Evolutionary conservation across 345 rosid genomes (phyloP), one percentile per base, ranked within the genome.

Genomic region (Garcia nutans): DNA sequence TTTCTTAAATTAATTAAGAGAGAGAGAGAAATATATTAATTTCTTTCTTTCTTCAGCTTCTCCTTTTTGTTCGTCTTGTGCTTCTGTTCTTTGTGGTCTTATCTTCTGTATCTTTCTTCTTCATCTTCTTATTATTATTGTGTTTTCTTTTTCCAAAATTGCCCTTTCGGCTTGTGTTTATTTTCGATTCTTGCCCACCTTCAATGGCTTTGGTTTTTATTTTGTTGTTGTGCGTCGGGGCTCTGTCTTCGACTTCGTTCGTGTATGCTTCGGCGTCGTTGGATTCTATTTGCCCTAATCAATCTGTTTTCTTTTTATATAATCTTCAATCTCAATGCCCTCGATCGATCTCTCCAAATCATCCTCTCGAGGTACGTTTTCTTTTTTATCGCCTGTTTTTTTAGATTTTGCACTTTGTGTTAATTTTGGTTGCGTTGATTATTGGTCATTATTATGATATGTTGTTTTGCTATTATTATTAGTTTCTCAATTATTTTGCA

Each of bases 291-390:
- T 92, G 94, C 77, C 82, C 87, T 31, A 68, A 37, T 37, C 86
- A 85, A 33, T 73, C 89, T n/a, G 71, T 68, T 71, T 72, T 83
- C 67, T 89, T 91, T 80, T 61, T 83, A 19, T 76, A 31, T 74
- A 74, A 71, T 73, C 85, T 94, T 71, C 82, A 76, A 62, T 76
- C 78, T 23, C 92, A 79, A 81, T 94, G 97, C 75, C 85, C 87
- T 76, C 79, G 65, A 19, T 83, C 87, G 85, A 82, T 87, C 79
- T 79, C 87, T 33, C 88, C 92, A 9, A 82, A 49, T 24, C 94
- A 87, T 67, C 88, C 91, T 76, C 63, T 88, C 47, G 76, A 91
- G 94, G 97, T 92, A 64, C 78, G 74, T 50, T 75, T 49, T 50
- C 57, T 45, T 31, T 11, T n/a, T n/a, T n/a, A n/a, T n/a, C n/a